Evolutionary conservation across 805 yeast species (phyloP).

Genomic region (Candida railenensis): DNA sequence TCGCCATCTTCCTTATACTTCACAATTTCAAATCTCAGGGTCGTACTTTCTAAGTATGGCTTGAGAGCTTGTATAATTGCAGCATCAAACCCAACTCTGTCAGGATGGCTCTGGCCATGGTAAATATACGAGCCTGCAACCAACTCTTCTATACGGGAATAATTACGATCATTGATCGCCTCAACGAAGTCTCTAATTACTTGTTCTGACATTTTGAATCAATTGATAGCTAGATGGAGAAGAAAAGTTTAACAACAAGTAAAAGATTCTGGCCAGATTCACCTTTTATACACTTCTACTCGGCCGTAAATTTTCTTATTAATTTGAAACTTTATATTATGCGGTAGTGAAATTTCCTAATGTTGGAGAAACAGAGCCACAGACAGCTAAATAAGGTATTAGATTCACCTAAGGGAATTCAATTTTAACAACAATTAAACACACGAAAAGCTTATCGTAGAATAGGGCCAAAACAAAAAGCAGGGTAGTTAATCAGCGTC

Average conservation of each 20-base stretch:
- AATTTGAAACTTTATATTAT: no score
- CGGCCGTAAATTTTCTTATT: background rate
- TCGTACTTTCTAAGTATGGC: background rate
- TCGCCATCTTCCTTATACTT: background rate
- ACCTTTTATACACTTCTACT: no score
- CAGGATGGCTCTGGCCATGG: background rate
- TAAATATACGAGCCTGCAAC: background rate
- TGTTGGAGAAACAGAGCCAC: no score
- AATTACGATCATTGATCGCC: background rate
- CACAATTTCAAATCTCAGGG: background rate
- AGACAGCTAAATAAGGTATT: no score
- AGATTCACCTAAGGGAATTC: no score
- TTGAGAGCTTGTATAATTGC: background rate
- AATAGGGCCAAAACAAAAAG: no score
- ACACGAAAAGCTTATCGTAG: no score
- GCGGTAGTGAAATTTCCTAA: no score
- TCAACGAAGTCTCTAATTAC: background rate
- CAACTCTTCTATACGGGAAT: background rate
- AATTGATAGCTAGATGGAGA: background rate
- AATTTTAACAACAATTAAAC: no score
- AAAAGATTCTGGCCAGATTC: background rate
- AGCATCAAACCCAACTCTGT: background rate
- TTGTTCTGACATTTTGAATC: background rate
- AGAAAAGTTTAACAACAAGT: background rate
- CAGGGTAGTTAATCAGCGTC: no score